These are phyloP conservation scores for Pichia sp. DNA, from an alignment of 1,139 yeast genomes.

Conservation along the genomic window DNA sequence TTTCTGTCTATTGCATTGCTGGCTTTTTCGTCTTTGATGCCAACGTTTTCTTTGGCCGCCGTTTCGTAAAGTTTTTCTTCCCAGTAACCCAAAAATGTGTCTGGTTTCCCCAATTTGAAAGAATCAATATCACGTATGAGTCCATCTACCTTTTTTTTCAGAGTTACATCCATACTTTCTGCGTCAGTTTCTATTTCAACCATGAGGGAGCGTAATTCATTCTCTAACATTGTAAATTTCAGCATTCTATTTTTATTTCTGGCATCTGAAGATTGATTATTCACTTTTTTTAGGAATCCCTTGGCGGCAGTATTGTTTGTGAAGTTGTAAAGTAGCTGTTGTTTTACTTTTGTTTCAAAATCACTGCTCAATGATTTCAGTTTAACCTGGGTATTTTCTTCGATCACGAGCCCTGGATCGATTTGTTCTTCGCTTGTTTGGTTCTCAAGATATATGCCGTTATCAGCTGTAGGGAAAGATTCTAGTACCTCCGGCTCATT, in stretches of 20 bases:
- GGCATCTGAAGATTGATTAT: not conserved
- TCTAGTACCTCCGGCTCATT: conserved; percentile 26
- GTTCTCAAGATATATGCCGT: not conserved
- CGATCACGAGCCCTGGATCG: conserved; percentile 4
- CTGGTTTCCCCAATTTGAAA: not conserved
- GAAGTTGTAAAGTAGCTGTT: conserved; percentile 1
- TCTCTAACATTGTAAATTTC: conserved; percentile 18
- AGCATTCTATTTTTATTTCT: conserved; percentile 12
- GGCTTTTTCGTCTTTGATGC: not conserved
- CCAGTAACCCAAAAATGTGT: conserved; percentile 19
- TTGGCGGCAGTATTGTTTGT: not conserved
- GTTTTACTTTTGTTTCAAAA: conserved; percentile 12
- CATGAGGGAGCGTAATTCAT: conserved; percentile 21
- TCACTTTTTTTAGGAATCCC: not conserved
- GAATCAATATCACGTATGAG: conserved; percentile 14
- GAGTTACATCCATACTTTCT: conserved; percentile 4
- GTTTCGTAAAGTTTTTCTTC: conserved; percentile 2
- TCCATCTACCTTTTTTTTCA: conserved; percentile 11
- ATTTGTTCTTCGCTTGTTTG: conserved; percentile 1
- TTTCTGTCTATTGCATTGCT: too few species aligned
- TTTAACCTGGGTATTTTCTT: conserved; percentile 5
- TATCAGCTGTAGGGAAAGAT: conserved; percentile 11
- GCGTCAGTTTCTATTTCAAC: conserved; percentile 12
- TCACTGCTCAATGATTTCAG: conserved; percentile 5
- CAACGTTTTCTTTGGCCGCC: not conserved